These are phyloP conservation scores for Nakataea oryzae DNA, from an alignment of 2,329 filamentous ascomycete genomes.

Conservation along the genomic window DNA sequence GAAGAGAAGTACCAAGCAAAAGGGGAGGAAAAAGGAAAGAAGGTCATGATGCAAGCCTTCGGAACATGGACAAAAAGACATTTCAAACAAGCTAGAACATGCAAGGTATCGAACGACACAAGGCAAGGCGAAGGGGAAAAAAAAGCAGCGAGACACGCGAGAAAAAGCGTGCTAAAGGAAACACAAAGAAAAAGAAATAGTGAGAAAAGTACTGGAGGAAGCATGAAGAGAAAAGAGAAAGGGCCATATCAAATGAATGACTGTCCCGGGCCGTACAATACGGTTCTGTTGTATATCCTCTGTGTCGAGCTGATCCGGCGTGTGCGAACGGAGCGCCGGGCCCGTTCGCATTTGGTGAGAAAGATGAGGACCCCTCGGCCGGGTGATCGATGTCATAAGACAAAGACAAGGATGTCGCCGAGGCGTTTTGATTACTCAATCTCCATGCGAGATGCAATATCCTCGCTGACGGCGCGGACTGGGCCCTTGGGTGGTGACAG, in stretches of 20 bases:
- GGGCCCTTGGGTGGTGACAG: conserved; percentile 20
- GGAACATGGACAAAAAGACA: neutral
- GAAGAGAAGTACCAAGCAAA: neutral
- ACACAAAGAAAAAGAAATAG: neutral
- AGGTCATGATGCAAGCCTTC: neutral
- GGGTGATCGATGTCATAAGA: neutral
- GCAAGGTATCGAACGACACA: conserved; percentile 1
- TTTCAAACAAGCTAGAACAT: neutral
- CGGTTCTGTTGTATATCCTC: neutral
- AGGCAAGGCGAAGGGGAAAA: neutral
- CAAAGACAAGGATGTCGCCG: neutral
- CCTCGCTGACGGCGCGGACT: conserved; percentile 50
- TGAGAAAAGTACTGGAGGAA: too few species aligned
- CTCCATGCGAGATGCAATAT: conserved; percentile 53
- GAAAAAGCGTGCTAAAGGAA: neutral
- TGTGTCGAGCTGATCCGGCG: neutral
- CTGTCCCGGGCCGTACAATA: neutral
- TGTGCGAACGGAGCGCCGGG: neutral
- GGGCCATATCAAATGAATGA: neutral
- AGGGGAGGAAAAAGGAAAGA: neutral
- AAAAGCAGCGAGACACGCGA: neutral
- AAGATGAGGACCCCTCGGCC: neutral
- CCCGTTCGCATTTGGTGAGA: neutral
- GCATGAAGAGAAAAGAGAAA: neutral
- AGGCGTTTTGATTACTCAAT: conserved; percentile 28